Evolutionary conservation across 2,329 filamentous ascomycete genomes (phyloP).

Genomic region (Alternaria alternata): DNA sequence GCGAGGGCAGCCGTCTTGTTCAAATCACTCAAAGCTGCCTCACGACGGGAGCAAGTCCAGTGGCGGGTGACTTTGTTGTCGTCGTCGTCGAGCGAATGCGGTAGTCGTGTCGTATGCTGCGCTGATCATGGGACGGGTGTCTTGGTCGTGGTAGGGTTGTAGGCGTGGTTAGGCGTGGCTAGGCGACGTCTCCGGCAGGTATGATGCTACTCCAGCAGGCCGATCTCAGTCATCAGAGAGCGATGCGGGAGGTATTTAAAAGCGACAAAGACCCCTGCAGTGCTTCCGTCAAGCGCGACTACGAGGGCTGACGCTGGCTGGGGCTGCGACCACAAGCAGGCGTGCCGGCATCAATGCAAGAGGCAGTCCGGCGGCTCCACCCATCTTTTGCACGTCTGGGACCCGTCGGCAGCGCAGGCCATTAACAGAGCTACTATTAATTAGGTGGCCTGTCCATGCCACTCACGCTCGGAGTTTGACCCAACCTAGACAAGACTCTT

Average conservation of each 20-base stretch:
- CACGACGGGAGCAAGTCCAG: not conserved
- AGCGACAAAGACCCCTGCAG: constrained; percentile 30
- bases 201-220: constrained; percentile 11
- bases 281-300: constrained; percentile 13
- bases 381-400: constrained; percentile 25
- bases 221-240: constrained; percentile 33
- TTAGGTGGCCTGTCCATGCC: constrained; percentile 29
- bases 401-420: constrained; percentile 30
- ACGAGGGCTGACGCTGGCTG: constrained; percentile 26
- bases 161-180: not conserved
- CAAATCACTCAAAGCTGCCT: not conserved
- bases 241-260: constrained; percentile 39
- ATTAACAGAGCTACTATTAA: constrained; percentile 33
- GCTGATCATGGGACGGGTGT: constrained; percentile 16
- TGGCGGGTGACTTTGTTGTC: not conserved
- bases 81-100: constrained; percentile 12
- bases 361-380: constrained; percentile 32
- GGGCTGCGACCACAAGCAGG: constrained; percentile 21
- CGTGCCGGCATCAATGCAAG: constrained; percentile 22
- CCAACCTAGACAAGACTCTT: constrained; percentile 20
- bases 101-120: constrained; percentile 16
- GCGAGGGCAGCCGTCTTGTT: constrained; percentile 5
- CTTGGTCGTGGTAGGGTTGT: not conserved
- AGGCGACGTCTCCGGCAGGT: constrained; percentile 9
- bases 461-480: constrained; percentile 27